A percentile compares a stretch with the other conserved stretches of the same genome.
Evolutionary conservation across 305 asterid species (phyloP).

Genomic region (Fraxinus greggii): DNA sequence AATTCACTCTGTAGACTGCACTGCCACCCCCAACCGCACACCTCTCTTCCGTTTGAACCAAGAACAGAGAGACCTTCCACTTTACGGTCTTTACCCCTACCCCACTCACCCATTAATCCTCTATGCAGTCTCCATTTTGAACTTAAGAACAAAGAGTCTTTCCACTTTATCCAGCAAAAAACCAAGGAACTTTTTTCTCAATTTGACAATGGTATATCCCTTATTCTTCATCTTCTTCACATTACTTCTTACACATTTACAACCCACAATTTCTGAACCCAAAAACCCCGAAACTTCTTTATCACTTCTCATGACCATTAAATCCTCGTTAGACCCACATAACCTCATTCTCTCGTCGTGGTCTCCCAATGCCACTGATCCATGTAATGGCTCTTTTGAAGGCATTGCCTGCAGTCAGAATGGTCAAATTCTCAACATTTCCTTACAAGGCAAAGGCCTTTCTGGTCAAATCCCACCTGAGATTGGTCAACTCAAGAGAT

Average conservation of each 20-base stretch:
- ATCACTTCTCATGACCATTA: conserved; percentile 63
- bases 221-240: conserved; percentile 29
- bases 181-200: conserved; percentile 23
- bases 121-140: conserved; percentile 32
- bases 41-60: neutral
- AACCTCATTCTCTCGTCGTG: conserved; percentile 65
- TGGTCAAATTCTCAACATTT: conserved; percentile 77
- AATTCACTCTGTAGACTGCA: neutral
- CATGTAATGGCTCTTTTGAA: conserved; percentile 62
- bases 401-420: conserved; percentile 76
- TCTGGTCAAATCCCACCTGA: conserved; percentile 75
- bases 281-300: conserved; percentile 28
- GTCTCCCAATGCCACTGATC: conserved; percentile 56
- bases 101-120: neutral
- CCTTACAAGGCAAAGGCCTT: conserved; percentile 87
- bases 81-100: neutral
- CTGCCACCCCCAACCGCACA: neutral
- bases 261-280: conserved; percentile 27
- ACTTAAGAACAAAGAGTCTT: conserved; percentile 27
- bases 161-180: conserved; percentile 9
- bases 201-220: conserved; percentile 40
- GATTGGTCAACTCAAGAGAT: conserved; percentile 68
- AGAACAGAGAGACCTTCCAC: neutral
- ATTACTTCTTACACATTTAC: conserved; percentile 25
- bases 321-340: conserved; percentile 73